phyloP scores from a whole-genome alignment of 805 yeast species.

The Zygosaccharomyces siamensis region DNA sequence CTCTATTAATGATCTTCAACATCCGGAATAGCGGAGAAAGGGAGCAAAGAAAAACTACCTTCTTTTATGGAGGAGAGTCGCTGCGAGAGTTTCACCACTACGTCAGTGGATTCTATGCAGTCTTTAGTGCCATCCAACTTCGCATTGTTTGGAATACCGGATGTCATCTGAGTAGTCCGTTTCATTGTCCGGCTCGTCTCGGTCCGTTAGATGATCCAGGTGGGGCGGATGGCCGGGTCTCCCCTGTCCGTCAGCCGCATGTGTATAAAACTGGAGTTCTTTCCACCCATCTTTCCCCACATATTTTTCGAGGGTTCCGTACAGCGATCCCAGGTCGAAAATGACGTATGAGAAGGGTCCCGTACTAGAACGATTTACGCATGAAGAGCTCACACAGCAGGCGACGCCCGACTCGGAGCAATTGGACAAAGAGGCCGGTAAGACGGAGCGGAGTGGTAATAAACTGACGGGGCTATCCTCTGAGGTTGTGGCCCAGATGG shows the following conservation, averaged over 20 bases:
- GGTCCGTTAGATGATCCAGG: neutral
- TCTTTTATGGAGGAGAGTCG: too few relatives aligned
- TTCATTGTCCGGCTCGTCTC: neutral
- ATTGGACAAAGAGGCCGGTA: slow-evolving; percentile 5
- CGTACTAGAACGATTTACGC: slow-evolving; percentile 6
- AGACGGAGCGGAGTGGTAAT: slow-evolving; percentile 30
- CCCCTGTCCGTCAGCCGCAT: slow-evolving; percentile 4
- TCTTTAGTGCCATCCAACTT: neutral
- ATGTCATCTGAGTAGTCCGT: neutral
- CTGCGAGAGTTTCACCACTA: neutral
- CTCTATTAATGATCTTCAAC: slow-evolving; percentile 14
- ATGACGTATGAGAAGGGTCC: neutral
- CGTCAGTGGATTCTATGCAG: neutral
- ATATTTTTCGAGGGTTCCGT: neutral
- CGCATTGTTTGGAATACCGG: neutral
- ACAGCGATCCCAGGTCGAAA: neutral
- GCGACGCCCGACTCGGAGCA: neutral
- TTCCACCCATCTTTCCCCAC: neutral
- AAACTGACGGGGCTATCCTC: slow-evolving; percentile 54
- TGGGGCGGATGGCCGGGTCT: neutral
- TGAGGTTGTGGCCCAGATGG: slow-evolving; percentile 64
- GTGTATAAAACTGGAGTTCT: slow-evolving; percentile 3
- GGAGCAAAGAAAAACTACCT: neutral
- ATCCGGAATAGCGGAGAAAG: neutral
- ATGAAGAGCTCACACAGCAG: slow-evolving; percentile 1